Evolutionary conservation across 352 stramenopile genomes (phyloP).

Genomic region (Pythium diclinum): DNA sequence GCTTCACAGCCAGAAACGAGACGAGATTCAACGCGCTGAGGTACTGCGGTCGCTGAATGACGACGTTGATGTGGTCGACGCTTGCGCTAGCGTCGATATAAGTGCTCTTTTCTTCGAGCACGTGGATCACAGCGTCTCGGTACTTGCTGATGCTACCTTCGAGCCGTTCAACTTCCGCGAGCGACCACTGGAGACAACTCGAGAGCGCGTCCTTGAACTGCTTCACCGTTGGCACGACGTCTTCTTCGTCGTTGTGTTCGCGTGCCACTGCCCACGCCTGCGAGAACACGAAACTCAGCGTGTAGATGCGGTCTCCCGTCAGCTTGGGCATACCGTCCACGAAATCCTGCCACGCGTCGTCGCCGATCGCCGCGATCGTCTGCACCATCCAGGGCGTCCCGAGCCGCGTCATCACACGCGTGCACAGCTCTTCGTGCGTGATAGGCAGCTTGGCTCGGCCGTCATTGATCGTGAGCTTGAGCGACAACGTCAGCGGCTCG

Average conservation of each 20-base stretch:
- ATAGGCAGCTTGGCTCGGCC: conserved; percentile 73
- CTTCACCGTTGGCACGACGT: conserved; percentile 60
- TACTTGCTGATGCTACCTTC: conserved; percentile 63
- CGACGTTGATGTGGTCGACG: conserved; percentile 75
- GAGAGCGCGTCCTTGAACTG: conserved; percentile 74
- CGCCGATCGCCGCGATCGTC: conserved; percentile 69
- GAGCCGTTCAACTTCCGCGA: conserved; percentile 56
- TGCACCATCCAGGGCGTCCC: conserved; percentile 78
- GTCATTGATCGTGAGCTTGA: conserved; percentile 83
- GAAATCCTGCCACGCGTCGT: conserved; percentile 68
- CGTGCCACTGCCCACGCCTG: conserved; percentile 79
- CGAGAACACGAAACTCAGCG: conserved; percentile 80
- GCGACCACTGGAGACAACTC: conserved; percentile 76
- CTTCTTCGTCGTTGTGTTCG: conserved; percentile 73
- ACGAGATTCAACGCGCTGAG: conserved; percentile 66
- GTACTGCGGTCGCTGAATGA: conserved; percentile 65
- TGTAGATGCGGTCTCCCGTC: conserved; percentile 71
- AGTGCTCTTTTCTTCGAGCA: conserved; percentile 87
- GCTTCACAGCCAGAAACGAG: conserved; percentile 67
- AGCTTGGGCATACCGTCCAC: conserved; percentile 68
- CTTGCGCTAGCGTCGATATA: conserved; percentile 73
- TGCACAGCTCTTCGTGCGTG: conserved; percentile 71
- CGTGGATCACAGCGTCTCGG: conserved; percentile 72
- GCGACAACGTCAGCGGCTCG: conserved; percentile 66
- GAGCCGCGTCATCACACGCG: conserved; percentile 64